Conservation (phyloP, 208 protist species). For the Leptomonas pyrrhocoris region DNA sequence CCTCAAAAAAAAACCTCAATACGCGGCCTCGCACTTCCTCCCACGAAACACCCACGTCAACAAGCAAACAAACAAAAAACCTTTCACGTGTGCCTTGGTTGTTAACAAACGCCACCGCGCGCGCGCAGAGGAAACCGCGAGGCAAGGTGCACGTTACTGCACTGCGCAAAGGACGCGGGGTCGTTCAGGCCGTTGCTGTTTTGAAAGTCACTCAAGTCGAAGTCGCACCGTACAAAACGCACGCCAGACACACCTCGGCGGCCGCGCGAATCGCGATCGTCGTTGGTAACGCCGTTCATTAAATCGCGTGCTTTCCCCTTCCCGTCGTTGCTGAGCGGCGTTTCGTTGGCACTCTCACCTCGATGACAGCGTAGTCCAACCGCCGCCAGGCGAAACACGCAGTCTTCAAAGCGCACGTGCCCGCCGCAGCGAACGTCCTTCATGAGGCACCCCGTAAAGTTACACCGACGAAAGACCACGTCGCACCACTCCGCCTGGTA, state of each 20-base stretch:
- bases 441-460: conserved; percentile 58
- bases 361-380: conserved; percentile 42
- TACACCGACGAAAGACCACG: conserved; percentile 56
- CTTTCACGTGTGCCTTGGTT: no score
- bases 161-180: conserved; percentile 40
- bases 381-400: conserved; percentile 56
- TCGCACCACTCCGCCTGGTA: conserved; percentile 43
- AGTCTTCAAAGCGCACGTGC: conserved; percentile 51
- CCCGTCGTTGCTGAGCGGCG: background rate
- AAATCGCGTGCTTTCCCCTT: background rate
- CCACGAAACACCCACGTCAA: background rate
- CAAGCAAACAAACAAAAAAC: conserved; percentile 16
- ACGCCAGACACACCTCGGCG: conserved; percentile 8
- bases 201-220: conserved; percentile 73
- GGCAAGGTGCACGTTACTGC: conserved; percentile 58
- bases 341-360: no score
- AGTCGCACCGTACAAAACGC: conserved; percentile 60
- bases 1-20: no score
- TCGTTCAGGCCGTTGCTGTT: conserved; percentile 39
- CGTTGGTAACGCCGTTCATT: no score
- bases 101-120: conserved; percentile 7
- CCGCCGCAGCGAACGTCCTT: conserved; percentile 41
- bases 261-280: background rate
- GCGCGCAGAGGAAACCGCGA: conserved; percentile 51
- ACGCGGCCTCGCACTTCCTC: no score